Conservation (phyloP, 2,329 filamentous ascomycete genomes). For the Ophiostoma populinum region DNA sequence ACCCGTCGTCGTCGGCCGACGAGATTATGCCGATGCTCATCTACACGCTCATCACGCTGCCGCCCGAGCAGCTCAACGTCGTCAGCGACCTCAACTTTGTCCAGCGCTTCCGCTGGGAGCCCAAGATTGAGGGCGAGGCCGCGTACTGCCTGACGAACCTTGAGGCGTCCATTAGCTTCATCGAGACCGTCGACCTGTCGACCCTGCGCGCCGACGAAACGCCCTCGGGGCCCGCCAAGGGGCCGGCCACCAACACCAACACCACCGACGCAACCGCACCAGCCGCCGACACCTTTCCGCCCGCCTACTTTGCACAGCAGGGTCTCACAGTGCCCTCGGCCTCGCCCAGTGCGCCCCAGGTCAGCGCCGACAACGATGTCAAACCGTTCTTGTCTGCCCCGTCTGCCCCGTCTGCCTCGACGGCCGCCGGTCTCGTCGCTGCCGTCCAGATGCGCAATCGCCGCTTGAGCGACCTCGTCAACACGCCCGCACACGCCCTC, state of each 20-base stretch:
- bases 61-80: conserved; percentile 69
- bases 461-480: conserved; percentile 70
- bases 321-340: conserved; percentile 18
- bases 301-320: conserved; percentile 29
- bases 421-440: conserved; percentile 24
- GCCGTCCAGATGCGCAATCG: conserved; percentile 45
- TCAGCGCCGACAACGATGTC: conserved; percentile 15
- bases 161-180: conserved; percentile 83
- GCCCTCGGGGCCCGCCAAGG: conserved; percentile 48
- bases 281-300: conserved; percentile 37
- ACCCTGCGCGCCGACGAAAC: conserved; percentile 69
- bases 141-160: conserved; percentile 94
- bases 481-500: conserved; percentile 65
- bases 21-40: conserved; percentile 96
- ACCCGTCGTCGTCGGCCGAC: conserved; percentile 76
- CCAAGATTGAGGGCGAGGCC: conserved; percentile 79
- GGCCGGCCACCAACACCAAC: conserved; percentile 5
- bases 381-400: too few relatives aligned
- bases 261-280: conserved; percentile 24
- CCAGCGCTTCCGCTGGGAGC: conserved; percentile 72
- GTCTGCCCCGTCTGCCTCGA: too few relatives aligned
- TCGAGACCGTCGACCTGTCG: conserved; percentile 87
- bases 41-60: conserved; percentile 82
- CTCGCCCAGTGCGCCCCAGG: conserved; percentile 17
- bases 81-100: conserved; percentile 95